phyloP scores from a whole-genome alignment of 257 asterid species.

The Ophiorrhiza pumila region DNA sequence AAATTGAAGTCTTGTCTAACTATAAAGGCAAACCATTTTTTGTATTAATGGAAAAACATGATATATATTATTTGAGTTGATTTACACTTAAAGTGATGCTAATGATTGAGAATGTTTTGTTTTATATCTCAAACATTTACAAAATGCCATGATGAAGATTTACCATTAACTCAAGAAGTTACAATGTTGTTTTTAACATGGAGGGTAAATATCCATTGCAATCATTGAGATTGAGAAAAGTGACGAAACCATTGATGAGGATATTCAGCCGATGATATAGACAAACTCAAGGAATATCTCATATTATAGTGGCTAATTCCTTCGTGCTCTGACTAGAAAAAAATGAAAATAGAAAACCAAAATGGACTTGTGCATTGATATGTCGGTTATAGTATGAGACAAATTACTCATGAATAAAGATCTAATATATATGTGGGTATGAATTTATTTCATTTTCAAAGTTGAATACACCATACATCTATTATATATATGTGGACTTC shows the following conservation, averaged over 20 bases:
- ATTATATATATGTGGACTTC: too few species aligned
- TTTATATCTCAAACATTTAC: too few species aligned
- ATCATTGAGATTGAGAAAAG: neutral
- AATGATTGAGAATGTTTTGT: too few species aligned
- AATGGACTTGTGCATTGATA: neutral
- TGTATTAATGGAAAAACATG: too few species aligned
- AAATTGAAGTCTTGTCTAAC: too few species aligned
- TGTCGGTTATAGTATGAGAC: slow-evolving; percentile 36
- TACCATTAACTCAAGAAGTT: neutral
- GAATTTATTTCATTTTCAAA: slow-evolving; percentile 6
- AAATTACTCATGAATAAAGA: slow-evolving; percentile 34
- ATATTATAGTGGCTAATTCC: neutral
- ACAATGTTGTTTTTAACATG: neutral
- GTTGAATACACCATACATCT: too few species aligned
- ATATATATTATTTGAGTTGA: too few species aligned
- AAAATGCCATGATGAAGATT: neutral
- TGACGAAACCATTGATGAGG: neutral
- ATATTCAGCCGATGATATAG: neutral
- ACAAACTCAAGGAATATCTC: slow-evolving; percentile 12
- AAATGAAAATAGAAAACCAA: neutral
- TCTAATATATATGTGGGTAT: slow-evolving; percentile 34
- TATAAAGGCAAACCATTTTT: too few species aligned
- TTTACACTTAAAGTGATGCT: too few species aligned
- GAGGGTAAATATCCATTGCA: neutral
- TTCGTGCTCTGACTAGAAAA: slow-evolving; percentile 2